Evolutionary conservation across 2,329 filamentous ascomycete species (phyloP), one percentile per base, ranked within the genome.

Genomic region (Zasmidium angulare): DNA sequence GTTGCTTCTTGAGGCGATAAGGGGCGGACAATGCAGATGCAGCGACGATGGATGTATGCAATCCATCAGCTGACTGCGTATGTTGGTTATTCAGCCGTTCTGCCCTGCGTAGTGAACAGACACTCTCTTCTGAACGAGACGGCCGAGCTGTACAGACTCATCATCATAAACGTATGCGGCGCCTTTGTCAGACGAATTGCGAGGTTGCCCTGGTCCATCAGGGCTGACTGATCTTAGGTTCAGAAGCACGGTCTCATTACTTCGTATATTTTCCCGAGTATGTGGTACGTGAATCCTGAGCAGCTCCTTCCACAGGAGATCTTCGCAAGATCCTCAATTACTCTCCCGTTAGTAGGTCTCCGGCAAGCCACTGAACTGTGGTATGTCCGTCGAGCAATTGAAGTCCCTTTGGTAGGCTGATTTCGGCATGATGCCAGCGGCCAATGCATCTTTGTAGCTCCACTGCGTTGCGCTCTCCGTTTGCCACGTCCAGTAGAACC

Each of bases 401-500:
- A 78, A 82, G 20, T 68, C 70, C 58, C 78, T 68, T 56, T 78
- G 67, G 64, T 75, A 79, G 49, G 76, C 76, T 69, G 75, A 74
- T 51, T 71, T 60, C 1, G 95, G 95, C 77, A 99, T 75, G 50
- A 93, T 91, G 0, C 91, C 91, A 1, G 89, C 89, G 54, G 83
- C 83, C 63, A 93, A 79, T 0, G 91, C 93, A 64, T 86, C 81
- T 76, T 93, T 87, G 79, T 95, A 96, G 74, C 92, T 96, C 95
- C 95, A 99, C 77, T 97, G 91, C 60, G 87, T 81, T 51, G 89
- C 87, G 65, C 77, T 82, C 79, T 98, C 93, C 26, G 93, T 96
- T 77, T 92, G 86, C 93, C 95, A 96, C 31, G 93, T 98, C 95
- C 95, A 99, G 78, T 99, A 99, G 78, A 96, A 97, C 95, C 95